These are phyloP conservation scores for Alternaria rosae DNA, from an alignment of 2,329 filamentous ascomycete genomes.

Conservation along the genomic window DNA sequence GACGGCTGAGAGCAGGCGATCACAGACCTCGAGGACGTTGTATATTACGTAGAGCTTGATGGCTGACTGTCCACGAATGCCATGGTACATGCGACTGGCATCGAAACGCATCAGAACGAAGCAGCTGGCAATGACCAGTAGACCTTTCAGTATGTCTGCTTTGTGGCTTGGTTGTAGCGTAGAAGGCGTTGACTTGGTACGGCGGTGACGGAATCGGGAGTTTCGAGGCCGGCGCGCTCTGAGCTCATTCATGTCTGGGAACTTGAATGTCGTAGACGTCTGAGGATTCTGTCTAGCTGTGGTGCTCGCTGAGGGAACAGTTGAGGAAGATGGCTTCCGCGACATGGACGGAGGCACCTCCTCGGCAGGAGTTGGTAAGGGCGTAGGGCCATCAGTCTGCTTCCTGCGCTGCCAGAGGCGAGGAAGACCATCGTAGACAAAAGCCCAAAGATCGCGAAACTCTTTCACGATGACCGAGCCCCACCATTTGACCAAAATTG, in stretches of 20 bases:
- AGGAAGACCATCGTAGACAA: slow-evolving; percentile 80
- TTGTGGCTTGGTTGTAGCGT: slow-evolving; percentile 88
- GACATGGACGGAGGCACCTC: slow-evolving; percentile 36
- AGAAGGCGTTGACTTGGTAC: slow-evolving; percentile 85
- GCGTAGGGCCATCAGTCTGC: slow-evolving; percentile 47
- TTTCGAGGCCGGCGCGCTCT: slow-evolving; percentile 39
- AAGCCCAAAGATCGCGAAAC: slow-evolving; percentile 72
- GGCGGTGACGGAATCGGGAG: slow-evolving; percentile 64
- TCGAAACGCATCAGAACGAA: slow-evolving; percentile 88
- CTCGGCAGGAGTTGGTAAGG: slow-evolving; percentile 36
- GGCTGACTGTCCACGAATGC: slow-evolving; percentile 92
- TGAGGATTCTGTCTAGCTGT: slow-evolving; percentile 34
- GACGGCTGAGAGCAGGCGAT: slow-evolving; percentile 86
- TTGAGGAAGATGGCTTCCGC: slow-evolving; percentile 35
- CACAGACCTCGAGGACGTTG: slow-evolving; percentile 92
- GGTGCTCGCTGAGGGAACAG: slow-evolving; percentile 22
- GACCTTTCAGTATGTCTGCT: slow-evolving; percentile 89
- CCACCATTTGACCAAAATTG: slow-evolving; percentile 82
- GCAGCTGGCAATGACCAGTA: slow-evolving; percentile 86
- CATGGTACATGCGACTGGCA: slow-evolving; percentile 97
- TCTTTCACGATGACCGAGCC: slow-evolving; percentile 75
- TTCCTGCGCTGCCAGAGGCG: slow-evolving; percentile 75
- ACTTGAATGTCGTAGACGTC: slow-evolving; percentile 31
- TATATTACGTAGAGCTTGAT: slow-evolving; percentile 99
- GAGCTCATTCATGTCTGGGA: slow-evolving; percentile 38